These are phyloP conservation scores for Murraya koenigii DNA, from an alignment of 345 rosid genomes.

Conservation along the genomic window DNA sequence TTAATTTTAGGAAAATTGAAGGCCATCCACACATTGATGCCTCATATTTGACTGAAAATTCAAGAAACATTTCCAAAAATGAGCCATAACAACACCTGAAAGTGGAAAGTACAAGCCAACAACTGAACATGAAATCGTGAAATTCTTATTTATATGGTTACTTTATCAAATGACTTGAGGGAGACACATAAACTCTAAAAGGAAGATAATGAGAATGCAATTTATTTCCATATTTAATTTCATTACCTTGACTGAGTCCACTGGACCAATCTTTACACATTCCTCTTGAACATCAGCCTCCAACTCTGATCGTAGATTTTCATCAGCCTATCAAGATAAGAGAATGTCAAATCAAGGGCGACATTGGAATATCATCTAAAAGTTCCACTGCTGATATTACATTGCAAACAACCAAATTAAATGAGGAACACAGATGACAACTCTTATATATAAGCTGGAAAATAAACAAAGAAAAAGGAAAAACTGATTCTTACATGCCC, in stretches of 20 bases:
- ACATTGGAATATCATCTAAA: neutral
- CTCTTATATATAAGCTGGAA: neutral
- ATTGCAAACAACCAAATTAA: neutral
- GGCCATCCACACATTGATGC: neutral
- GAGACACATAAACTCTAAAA: neutral
- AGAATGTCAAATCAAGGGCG: conserved; percentile 11
- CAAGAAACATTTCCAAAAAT: neutral
- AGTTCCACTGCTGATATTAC: neutral
- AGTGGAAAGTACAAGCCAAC: neutral
- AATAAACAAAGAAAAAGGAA: neutral
- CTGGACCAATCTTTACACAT: conserved; percentile 77
- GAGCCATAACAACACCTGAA: neutral
- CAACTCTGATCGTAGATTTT: conserved; percentile 61
- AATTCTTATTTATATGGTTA: neutral
- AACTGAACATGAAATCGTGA: neutral
- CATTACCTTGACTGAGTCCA: conserved; percentile 78
- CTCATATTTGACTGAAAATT: neutral
- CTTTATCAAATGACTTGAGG: neutral
- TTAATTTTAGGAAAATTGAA: neutral
- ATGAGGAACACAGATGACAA: neutral
- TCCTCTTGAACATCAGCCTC: conserved; percentile 86
- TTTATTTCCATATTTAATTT: neutral
- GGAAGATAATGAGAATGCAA: neutral
- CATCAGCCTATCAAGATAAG: conserved; percentile 60
- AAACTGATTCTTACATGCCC: neutral